Evolutionary conservation across 2,329 filamentous ascomycete genomes (phyloP).

Genomic region (Elsinoe australis): DNA sequence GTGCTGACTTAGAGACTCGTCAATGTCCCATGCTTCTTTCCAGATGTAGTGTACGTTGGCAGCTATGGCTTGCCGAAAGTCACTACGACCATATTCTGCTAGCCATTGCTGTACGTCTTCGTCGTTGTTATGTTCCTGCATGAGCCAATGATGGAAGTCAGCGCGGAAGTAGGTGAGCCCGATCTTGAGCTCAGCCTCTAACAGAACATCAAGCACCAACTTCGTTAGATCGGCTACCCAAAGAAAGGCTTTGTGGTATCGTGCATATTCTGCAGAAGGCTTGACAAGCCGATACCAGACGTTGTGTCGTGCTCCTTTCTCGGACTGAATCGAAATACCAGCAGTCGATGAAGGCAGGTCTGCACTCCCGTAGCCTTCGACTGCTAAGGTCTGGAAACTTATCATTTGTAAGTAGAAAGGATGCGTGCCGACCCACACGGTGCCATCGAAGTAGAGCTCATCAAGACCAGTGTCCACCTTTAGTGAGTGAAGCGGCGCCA

Average conservation of each 20-base stretch:
- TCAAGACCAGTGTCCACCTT: conserved; percentile 33
- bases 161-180: conserved; percentile 50
- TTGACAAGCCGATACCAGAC: conserved; percentile 57
- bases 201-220: conserved; percentile 61
- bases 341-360: conserved; percentile 35
- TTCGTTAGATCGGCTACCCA: conserved; percentile 68
- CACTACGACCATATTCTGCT: conserved; percentile 38
- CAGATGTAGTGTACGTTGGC: conserved; percentile 57
- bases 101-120: conserved; percentile 50
- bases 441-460: conserved; percentile 53
- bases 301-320: conserved; percentile 27
- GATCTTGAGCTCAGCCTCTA: conserved; percentile 33
- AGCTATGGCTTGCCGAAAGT: conserved; percentile 57
- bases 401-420: conserved; percentile 49
- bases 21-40: conserved; percentile 53
- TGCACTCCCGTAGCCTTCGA: conserved; percentile 57
- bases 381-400: conserved; percentile 51
- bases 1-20: conserved; percentile 28
- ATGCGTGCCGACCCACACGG: conserved; percentile 41
- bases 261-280: conserved; percentile 53
- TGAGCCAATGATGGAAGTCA: conserved; percentile 53
- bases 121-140: conserved; percentile 37
- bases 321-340: conserved; percentile 57
- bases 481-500: conserved; percentile 50
- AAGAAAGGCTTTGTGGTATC: conserved; percentile 56